Conservation (phyloP, 768 basidiomycete genomes). For the Saitozyma sp. region DNA sequence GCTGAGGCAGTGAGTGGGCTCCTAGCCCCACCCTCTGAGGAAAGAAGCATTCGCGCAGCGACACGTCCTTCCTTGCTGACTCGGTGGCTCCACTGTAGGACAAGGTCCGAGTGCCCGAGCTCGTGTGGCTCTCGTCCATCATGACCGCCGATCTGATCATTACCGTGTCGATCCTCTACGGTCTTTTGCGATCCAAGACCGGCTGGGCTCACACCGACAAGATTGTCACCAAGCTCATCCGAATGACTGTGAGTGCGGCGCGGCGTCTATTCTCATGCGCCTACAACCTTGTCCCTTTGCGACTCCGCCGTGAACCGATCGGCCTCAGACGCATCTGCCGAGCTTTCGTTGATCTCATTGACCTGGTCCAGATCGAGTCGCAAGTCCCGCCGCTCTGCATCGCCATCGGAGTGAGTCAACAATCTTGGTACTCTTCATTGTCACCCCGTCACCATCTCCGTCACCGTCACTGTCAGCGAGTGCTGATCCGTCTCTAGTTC, state of each 20-base stretch:
- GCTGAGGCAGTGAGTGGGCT: conserved; percentile 14
- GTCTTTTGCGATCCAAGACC: conserved; percentile 28
- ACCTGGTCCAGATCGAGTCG: conserved; percentile 13
- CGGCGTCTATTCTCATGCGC: too few relatives aligned
- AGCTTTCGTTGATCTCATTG: not conserved
- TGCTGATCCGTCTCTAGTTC: conserved; percentile 16
- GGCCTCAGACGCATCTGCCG: too few relatives aligned
- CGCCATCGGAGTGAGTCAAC: too few relatives aligned
- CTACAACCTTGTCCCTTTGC: too few relatives aligned
- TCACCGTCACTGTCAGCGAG: too few relatives aligned
- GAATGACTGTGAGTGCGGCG: too few relatives aligned
- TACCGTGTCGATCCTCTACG: conserved; percentile 26
- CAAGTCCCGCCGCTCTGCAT: conserved; percentile 31
- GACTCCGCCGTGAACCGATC: too few relatives aligned
- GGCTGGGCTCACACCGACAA: conserved; percentile 39
- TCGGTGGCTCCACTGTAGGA: not conserved
- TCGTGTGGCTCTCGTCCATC: conserved; percentile 28
- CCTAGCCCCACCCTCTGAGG: too few relatives aligned
- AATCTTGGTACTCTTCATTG: too few relatives aligned
- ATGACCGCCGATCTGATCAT: conserved; percentile 33
- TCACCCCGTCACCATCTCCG: too few relatives aligned
- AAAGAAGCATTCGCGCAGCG: too few relatives aligned
- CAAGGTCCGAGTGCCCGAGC: conserved; percentile 11
- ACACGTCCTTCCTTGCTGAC: too few relatives aligned
- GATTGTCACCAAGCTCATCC: conserved; percentile 1